These are phyloP conservation scores for Lachnellula arida DNA, from an alignment of 2,329 filamentous ascomycete genomes.

Conservation along the genomic window DNA sequence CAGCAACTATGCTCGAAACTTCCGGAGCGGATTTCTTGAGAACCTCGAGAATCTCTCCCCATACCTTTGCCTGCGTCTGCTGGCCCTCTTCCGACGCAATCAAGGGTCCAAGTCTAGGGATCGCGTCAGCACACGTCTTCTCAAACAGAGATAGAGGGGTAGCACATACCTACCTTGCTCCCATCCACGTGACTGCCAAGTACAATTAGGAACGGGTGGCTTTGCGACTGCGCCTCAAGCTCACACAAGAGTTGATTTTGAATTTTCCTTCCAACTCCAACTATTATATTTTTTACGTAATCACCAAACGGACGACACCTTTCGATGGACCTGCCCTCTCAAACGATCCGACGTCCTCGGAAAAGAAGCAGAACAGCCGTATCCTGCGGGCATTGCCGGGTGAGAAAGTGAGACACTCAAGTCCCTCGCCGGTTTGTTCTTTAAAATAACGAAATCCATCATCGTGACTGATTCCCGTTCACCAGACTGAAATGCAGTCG, in stretches of 20 bases:
- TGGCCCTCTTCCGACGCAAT: not conserved
- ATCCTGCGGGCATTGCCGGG: not conserved
- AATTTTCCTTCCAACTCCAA: too few species aligned
- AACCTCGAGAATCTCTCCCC: conserved; percentile 2
- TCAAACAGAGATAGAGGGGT: not conserved
- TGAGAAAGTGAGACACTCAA: not conserved
- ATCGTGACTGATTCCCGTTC: too few species aligned
- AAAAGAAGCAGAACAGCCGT: conserved; percentile 1
- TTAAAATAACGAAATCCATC: not conserved
- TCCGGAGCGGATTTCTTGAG: not conserved
- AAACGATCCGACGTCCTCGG: not conserved
- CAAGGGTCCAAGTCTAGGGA: not conserved
- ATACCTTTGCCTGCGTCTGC: not conserved
- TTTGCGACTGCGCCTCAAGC: too few species aligned
- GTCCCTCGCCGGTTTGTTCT: not conserved
- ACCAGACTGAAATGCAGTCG: not conserved
- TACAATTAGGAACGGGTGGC: too few species aligned
- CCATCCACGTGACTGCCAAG: not conserved
- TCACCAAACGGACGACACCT: too few species aligned
- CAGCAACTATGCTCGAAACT: not conserved
- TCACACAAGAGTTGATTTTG: too few species aligned
- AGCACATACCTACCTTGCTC: not conserved
- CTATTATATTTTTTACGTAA: too few species aligned
- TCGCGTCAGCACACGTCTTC: not conserved
- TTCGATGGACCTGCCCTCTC: too few species aligned